phyloP scores from a whole-genome alignment of 129 eudicot genomes.

The Flaveria bidentis region DNA sequence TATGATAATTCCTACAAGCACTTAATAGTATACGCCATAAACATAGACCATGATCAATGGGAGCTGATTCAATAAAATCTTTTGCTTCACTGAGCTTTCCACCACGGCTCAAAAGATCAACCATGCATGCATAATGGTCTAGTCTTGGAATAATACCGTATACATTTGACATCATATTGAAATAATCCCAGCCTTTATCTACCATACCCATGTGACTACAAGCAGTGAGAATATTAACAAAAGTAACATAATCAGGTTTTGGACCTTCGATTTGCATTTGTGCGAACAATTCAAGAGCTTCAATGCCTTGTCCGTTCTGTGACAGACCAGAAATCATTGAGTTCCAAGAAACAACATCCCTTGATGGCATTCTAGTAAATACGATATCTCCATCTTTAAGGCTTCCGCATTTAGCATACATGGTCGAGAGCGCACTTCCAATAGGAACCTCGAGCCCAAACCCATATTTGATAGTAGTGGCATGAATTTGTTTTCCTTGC shows the following conservation, averaged over 20 bases:
- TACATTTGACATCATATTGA: constrained; percentile 55
- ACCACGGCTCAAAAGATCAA: constrained; percentile 84
- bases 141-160: constrained; percentile 55
- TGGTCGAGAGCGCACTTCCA: constrained; percentile 80
- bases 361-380: constrained; percentile 58
- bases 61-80: constrained; percentile 72
- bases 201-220: constrained; percentile 91
- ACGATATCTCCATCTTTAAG: constrained; percentile 51
- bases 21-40: constrained; percentile 84
- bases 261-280: constrained; percentile 65
- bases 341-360: constrained; percentile 45
- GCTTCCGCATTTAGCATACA: constrained; percentile 79
- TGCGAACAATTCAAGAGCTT: constrained; percentile 72
- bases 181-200: constrained; percentile 58
- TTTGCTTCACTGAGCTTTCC: constrained; percentile 75
- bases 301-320: constrained; percentile 66
- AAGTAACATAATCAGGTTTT: constrained; percentile 76
- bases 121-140: constrained; percentile 93
- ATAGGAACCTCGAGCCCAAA: constrained; percentile 73
- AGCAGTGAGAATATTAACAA: constrained; percentile 75
- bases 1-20: constrained; percentile 73
- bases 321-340: constrained; percentile 88
- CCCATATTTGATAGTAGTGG: constrained; percentile 68
- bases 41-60: constrained; percentile 63
- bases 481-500: constrained; percentile 91